Conservation (phyloP, 2,329 filamentous ascomycete species). For the Colletotrichum musae region DNA sequence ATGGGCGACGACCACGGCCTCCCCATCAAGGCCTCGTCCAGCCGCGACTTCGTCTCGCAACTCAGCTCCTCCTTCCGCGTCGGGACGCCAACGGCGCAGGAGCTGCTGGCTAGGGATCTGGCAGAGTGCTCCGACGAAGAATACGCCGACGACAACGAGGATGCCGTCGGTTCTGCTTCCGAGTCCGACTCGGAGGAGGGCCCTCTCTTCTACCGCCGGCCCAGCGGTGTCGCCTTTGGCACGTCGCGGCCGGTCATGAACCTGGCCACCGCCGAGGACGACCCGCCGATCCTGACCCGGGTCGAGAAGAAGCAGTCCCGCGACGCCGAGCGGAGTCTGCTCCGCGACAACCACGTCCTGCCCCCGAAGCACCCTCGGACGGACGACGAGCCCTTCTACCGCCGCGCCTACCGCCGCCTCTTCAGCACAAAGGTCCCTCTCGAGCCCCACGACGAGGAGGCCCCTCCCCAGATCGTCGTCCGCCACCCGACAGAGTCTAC, state of each 20-base stretch:
- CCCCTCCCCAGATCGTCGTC: conserved; percentile 42
- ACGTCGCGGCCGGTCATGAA: conserved; percentile 80
- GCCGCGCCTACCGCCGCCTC: conserved; percentile 60
- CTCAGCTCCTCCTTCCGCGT: conserved; percentile 68
- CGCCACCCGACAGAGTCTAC: conserved; percentile 59
- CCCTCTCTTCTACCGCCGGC: conserved; percentile 78
- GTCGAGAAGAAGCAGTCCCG: conserved; percentile 70
- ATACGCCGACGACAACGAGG: conserved; percentile 49
- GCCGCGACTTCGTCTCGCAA: conserved; percentile 47
- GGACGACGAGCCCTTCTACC: conserved; percentile 52
- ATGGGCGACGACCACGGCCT: conserved; percentile 40
- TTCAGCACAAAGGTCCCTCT: conserved; percentile 71
- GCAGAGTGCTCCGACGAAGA: conserved; percentile 71
- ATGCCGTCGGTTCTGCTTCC: conserved; percentile 48
- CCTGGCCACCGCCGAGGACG: conserved; percentile 58
- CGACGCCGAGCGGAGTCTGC: conserved; percentile 71
- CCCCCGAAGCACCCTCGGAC: conserved; percentile 68
- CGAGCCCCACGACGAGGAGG: conserved; percentile 57
- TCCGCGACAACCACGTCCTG: conserved; percentile 76
- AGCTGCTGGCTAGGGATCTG: conserved; percentile 76
- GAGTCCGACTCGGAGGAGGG: conserved; percentile 55
- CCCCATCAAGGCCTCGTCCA: conserved; percentile 39
- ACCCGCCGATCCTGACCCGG: conserved; percentile 65
- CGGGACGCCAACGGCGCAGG: conserved; percentile 76
- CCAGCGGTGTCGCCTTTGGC: conserved; percentile 82